Conservation (phyloP, 2,329 filamentous ascomycete species). For the Cryphonectria parasitica region DNA sequence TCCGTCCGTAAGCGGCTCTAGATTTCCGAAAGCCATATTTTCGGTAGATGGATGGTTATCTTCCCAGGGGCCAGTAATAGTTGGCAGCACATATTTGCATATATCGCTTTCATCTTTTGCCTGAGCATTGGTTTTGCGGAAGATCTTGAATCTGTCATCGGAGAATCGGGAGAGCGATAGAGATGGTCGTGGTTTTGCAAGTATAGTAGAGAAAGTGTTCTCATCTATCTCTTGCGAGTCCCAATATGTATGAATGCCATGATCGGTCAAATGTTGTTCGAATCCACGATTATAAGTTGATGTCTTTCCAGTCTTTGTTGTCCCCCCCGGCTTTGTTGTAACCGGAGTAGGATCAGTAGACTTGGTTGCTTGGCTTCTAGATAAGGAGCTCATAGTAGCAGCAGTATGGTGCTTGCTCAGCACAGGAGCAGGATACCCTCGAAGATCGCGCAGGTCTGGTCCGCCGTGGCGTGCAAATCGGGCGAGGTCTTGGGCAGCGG, state of each 20-base stretch:
- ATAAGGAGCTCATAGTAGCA: slow-evolving; percentile 28
- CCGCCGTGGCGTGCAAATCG: slow-evolving; percentile 35
- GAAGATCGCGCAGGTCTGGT: slow-evolving; percentile 34
- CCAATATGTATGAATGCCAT: slow-evolving; percentile 37
- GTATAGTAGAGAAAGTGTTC: slow-evolving; percentile 35
- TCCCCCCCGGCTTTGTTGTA: slow-evolving; percentile 29
- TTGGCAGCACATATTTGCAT: too few relatives aligned
- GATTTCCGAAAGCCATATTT: slow-evolving; percentile 40
- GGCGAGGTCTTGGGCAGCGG: slow-evolving; percentile 22
- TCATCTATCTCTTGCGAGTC: slow-evolving; percentile 38
- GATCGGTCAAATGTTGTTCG: too few relatives aligned
- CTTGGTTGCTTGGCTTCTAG: slow-evolving; percentile 24
- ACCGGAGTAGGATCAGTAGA: slow-evolving; percentile 31
- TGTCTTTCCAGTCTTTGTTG: slow-evolving; percentile 34
- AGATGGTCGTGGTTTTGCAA: slow-evolving; percentile 38
- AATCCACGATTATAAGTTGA: slow-evolving; percentile 33
- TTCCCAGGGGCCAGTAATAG: too few relatives aligned
- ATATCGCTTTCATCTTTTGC: slow-evolving; percentile 43
- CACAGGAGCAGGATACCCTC: slow-evolving; percentile 26
- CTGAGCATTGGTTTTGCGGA: slow-evolving; percentile 35
- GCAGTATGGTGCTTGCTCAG: background rate
- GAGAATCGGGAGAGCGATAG: slow-evolving; percentile 43
- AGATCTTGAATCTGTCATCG: slow-evolving; percentile 36
- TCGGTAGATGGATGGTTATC: slow-evolving; percentile 34
- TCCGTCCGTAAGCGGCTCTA: slow-evolving; percentile 41